phyloP scores from a whole-genome alignment of 345 rosid species.

The Brassica cretica region DNA sequence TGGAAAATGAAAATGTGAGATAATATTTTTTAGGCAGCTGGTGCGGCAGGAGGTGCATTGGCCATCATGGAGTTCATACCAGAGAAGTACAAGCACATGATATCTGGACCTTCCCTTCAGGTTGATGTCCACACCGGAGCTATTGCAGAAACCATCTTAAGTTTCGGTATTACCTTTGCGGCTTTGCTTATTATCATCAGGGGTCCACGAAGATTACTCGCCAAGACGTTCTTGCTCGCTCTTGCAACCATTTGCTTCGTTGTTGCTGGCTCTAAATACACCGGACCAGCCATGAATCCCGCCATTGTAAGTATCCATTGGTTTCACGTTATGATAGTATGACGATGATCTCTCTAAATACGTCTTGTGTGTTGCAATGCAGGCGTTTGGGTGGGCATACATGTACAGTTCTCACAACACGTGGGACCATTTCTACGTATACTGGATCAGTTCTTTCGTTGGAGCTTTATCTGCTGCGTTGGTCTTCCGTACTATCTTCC shows the following conservation, averaged over 20 bases:
- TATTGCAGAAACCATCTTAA: constrained; percentile 83
- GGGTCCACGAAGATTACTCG: constrained; percentile 62
- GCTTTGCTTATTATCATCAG: constrained; percentile 70
- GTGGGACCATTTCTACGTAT: constrained; percentile 94
- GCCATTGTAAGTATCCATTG: constrained; percentile 73
- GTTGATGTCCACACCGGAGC: constrained; percentile 94
- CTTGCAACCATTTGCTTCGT: constrained; percentile 63
- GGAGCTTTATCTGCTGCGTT: constrained; percentile 84
- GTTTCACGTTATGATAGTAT: not conserved
- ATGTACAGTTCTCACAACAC: constrained; percentile 75
- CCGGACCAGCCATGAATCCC: constrained; percentile 99
- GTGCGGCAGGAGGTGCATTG: constrained; percentile 89
- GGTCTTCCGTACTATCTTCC: constrained; percentile 76
- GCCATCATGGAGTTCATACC: constrained; percentile 85
- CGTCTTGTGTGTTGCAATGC: constrained; percentile 25
- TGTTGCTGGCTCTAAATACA: constrained; percentile 63
- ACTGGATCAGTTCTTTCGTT: constrained; percentile 89
- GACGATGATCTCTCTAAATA: no score
- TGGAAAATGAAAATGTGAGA: not conserved
- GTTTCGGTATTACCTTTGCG: constrained; percentile 70
- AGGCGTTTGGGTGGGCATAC: constrained; percentile 99
- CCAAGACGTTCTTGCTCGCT: constrained; percentile 70
- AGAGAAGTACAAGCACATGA: constrained; percentile 68
- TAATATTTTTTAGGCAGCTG: constrained; percentile 55
- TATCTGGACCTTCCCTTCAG: constrained; percentile 75